Percentiles rank a stretch among this genome's conserved stretches.
Conservation (phyloP, 108 stramenopile genomes). For the Cafeteria roenbergensis region DNA sequence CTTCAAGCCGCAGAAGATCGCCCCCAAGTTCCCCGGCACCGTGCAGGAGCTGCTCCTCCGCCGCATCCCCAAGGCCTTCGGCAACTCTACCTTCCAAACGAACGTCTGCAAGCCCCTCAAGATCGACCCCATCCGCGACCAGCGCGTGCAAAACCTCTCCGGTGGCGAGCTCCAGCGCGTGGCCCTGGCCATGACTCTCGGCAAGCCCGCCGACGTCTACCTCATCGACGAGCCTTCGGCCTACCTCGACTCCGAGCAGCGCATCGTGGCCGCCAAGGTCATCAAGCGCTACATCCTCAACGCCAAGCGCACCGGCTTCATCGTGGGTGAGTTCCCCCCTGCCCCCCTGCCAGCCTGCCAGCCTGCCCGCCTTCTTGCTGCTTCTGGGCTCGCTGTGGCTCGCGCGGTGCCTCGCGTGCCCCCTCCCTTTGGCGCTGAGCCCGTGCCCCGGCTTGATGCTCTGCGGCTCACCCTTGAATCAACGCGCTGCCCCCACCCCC, state of each 20-base stretch:
- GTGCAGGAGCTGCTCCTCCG: conserved; percentile 89
- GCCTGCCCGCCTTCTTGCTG: too few relatives aligned
- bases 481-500: too few relatives aligned
- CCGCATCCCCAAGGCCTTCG: conserved; percentile 76
- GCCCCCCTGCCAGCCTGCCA: too few relatives aligned
- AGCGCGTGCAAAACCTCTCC: conserved; percentile 87
- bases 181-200: conserved; percentile 80
- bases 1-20: conserved; percentile 99
- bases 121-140: conserved; percentile 84
- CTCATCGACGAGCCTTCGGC: conserved; percentile 98
- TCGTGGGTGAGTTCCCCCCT: too few relatives aligned
- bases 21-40: conserved; percentile 84
- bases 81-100: conserved; percentile 87
- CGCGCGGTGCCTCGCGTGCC: too few relatives aligned
- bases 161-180: conserved; percentile 97
- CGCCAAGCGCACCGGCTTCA: conserved; percentile 91
- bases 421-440: too few relatives aligned
- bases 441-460: too few relatives aligned
- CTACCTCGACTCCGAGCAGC: conserved; percentile 94
- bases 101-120: conserved; percentile 90
- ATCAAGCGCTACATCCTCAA: conserved; percentile 93
- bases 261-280: conserved; percentile 91
- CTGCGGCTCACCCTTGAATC: too few relatives aligned
- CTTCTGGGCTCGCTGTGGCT: too few relatives aligned
- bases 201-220: conserved; percentile 89